These are phyloP conservation scores for Salix caprea DNA, from an alignment of 345 rosid genomes.

Conservation along the genomic window DNA sequence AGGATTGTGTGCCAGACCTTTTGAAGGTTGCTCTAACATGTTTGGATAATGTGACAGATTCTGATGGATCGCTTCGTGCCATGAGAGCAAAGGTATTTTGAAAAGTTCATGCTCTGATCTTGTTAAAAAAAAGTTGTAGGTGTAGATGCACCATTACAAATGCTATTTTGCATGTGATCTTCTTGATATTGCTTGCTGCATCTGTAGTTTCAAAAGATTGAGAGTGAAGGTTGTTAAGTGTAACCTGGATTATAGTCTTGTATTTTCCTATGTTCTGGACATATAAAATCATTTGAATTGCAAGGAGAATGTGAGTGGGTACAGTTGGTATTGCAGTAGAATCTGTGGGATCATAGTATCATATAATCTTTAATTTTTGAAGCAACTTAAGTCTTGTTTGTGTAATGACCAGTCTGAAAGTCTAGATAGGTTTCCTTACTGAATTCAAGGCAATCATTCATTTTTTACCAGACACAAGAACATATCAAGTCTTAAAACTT, in stretches of 20 bases:
- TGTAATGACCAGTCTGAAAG: not conserved
- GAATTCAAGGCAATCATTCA: no score
- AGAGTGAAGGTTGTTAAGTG: not conserved
- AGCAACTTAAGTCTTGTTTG: not conserved
- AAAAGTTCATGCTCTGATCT: not conserved
- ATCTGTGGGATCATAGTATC: not conserved
- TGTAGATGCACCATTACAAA: not conserved
- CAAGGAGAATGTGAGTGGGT: not conserved
- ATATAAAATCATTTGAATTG: not conserved
- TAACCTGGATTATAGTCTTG: not conserved
- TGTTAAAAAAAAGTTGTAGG: not conserved
- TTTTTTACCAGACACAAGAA: no score
- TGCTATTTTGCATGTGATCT: not conserved
- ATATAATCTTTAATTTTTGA: not conserved
- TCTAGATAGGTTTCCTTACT: no score
- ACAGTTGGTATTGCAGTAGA: not conserved
- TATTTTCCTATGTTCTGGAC: not conserved
- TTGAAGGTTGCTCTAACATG: conserved; percentile 77
- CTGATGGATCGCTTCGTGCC: conserved; percentile 86
- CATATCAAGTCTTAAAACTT: no score
- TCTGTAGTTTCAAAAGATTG: not conserved
- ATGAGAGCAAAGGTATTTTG: conserved; percentile 80
- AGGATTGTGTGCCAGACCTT: conserved; percentile 82
- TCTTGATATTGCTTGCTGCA: not conserved
- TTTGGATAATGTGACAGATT: conserved; percentile 76